Evolutionary conservation across 768 basidiomycete genomes (phyloP).

Genomic region (Pisolithus orientalis): DNA sequence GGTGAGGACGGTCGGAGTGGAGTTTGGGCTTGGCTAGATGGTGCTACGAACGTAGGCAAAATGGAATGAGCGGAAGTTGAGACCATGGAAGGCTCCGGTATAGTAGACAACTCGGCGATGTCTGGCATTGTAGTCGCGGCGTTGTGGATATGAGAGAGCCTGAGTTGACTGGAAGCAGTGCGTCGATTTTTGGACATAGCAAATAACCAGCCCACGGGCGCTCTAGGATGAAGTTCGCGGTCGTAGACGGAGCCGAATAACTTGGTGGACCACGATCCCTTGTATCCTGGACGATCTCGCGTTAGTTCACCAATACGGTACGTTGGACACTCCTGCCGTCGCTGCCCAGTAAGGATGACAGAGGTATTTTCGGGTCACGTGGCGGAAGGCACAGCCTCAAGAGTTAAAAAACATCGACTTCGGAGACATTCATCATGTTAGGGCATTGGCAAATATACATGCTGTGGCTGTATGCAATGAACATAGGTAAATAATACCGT

Average conservation of each 20-base stretch:
- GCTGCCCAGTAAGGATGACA: too few species aligned
- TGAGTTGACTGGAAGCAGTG: constrained; percentile 12
- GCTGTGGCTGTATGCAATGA: too few species aligned
- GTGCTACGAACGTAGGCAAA: constrained; percentile 9
- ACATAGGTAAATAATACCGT: too few species aligned
- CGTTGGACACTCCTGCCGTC: not conserved
- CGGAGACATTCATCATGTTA: too few species aligned
- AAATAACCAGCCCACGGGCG: not conserved
- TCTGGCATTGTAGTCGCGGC: constrained; percentile 4
- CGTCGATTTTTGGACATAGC: constrained; percentile 26
- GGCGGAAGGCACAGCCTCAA: too few species aligned
- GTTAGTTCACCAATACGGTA: not conserved
- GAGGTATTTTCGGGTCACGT: too few species aligned
- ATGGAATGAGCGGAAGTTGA: constrained; percentile 21
- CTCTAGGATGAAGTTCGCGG: not conserved
- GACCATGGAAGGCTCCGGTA: constrained; percentile 9
- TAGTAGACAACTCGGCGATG: constrained; percentile 11
- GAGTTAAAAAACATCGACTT: too few species aligned
- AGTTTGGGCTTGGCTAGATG: constrained; percentile 6
- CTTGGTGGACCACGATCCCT: not conserved
- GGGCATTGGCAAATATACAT: too few species aligned
- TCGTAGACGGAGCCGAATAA: not conserved
- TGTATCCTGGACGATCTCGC: not conserved
- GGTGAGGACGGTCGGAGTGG: constrained; percentile 45
- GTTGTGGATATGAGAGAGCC: constrained; percentile 7